Percentiles rank a stretch among this genome's conserved stretches.
These are phyloP conservation scores for Solanum dulcamara DNA, from an alignment of 257 asterid genomes.

Conservation along the genomic window DNA sequence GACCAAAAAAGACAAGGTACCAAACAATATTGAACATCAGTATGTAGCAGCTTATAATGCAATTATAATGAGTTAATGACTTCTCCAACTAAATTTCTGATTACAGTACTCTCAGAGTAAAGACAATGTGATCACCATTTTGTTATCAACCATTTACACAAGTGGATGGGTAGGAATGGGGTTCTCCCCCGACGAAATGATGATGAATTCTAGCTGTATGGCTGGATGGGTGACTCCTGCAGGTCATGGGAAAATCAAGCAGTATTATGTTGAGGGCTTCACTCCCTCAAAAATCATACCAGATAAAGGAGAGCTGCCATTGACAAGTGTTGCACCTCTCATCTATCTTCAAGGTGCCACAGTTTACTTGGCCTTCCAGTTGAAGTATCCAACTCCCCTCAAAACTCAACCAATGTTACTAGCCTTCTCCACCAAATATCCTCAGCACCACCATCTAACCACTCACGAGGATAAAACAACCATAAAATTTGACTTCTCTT, in stretches of 20 bases:
- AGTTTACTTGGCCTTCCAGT: conserved; percentile 72
- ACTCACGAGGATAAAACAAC: conserved; percentile 69
- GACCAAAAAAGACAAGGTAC: neutral
- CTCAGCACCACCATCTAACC: conserved; percentile 71
- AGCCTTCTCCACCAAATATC: conserved; percentile 62
- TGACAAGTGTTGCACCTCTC: conserved; percentile 67
- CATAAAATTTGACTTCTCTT: conserved; percentile 54
- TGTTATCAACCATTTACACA: conserved; percentile 64
- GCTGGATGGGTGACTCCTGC: conserved; percentile 69
- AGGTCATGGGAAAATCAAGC: conserved; percentile 68
- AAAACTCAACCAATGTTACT: conserved; percentile 56
- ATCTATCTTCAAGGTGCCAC: conserved; percentile 49
- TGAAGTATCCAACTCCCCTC: conserved; percentile 45
- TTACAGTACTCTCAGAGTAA: conserved; percentile 67
- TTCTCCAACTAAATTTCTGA: neutral
- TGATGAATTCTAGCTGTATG: conserved; percentile 85
- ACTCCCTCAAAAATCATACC: conserved; percentile 52
- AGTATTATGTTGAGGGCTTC: conserved; percentile 55
- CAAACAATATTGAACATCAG: neutral
- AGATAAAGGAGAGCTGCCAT: conserved; percentile 63
- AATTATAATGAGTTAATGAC: neutral
- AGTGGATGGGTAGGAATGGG: conserved; percentile 97
- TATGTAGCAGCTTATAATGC: neutral
- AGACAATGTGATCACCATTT: conserved; percentile 51
- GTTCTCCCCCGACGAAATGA: conserved; percentile 67